phyloP scores from a whole-genome alignment of 148 eudicot species.

The Chenopodium berlandieri region DNA sequence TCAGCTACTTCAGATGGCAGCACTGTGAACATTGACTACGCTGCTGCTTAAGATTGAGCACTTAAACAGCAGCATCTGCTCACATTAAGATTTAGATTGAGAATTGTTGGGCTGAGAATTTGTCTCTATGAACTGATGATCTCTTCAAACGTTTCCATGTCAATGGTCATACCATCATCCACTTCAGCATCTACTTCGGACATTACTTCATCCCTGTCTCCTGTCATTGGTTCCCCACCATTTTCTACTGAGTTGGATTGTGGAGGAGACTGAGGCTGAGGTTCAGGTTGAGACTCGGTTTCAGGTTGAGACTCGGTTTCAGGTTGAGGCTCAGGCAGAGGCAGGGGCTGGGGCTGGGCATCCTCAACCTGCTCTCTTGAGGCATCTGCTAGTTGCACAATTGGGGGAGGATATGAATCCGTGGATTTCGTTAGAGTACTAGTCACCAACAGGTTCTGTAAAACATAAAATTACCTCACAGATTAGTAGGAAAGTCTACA shows the following conservation, averaged over 20 bases:
- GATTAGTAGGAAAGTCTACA: conserved; percentile 1
- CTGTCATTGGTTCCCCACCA: conserved; percentile 42
- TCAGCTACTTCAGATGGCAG: background rate
- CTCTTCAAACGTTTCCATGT: conserved; percentile 52
- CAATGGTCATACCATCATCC: conserved; percentile 53
- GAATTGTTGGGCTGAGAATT: conserved; percentile 36
- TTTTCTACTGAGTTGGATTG: conserved; percentile 40
- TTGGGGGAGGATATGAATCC: conserved; percentile 48
- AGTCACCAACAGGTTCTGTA: conserved; percentile 75
- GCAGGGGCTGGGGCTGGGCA: background rate
- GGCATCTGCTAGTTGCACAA: conserved; percentile 34
- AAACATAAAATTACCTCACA: background rate
- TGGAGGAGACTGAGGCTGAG: conserved; percentile 21
- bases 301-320: conserved; percentile 10
- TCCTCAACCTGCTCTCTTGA: conserved; percentile 34
- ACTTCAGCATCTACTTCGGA: conserved; percentile 48
- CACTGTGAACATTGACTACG: background rate
- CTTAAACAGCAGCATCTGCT: background rate
- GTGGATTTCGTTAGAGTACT: conserved; percentile 58
- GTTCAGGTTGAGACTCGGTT: conserved; percentile 7
- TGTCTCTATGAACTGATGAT: conserved; percentile 44
- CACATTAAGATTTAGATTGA: conserved; percentile 7
- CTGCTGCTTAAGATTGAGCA: background rate
- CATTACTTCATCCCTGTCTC: conserved; percentile 63
- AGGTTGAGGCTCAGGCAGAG: conserved; percentile 2